Evolutionary conservation across 2,329 filamentous ascomycete genomes (phyloP), one percentile per base, ranked within the genome.

Genomic region (Metarhizium guizhouense): DNA sequence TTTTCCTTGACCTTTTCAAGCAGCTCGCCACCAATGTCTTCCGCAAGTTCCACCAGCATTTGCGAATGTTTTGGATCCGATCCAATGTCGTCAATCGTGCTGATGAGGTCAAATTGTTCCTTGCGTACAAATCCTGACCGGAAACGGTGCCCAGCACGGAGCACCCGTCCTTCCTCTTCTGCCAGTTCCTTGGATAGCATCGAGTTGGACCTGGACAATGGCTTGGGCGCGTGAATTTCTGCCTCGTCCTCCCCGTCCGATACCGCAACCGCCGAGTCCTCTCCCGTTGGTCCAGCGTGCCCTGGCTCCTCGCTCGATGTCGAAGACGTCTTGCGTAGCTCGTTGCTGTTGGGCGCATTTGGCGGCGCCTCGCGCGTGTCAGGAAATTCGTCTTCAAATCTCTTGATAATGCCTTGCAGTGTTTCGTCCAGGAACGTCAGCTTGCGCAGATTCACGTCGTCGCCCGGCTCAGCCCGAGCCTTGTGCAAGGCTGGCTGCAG

Each of bases 361-460:
- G 55, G 20, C 7, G 40, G 51, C 10, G 62, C 49, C 64, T 64
- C 76, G 40, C 90, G 84, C 0, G 89, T 95, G 67, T 97, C 93
- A 0, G 94, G 94, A 64, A 91, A 97, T 70, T 97, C 93, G 67
- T 95, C 88, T 69, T 97, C 94, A 67, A 97, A 99, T 32, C 94
- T 87, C 67, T 90, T 86, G 65, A 97, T 97, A 74, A 97, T 96
- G 61, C 87, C 86, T 64, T 91, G 81, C 10, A 99, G 78, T 0
- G 94, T 97, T 58, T 87, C 79, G 64, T 96, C 91, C 34, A 99
- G 81, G 80, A 96, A 96, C 47, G 87, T 77, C 20, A 97, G 81
- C 84, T 79, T 81, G 84, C 92, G 82, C 67, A 95, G 89, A 61
- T 86, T 88, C 61, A 84, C 77, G 62, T 92, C 87, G 66, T 94